Evolutionary conservation across 1,284 basidiomycete species (phyloP).

Genomic region (Coniophora puteana): DNA sequence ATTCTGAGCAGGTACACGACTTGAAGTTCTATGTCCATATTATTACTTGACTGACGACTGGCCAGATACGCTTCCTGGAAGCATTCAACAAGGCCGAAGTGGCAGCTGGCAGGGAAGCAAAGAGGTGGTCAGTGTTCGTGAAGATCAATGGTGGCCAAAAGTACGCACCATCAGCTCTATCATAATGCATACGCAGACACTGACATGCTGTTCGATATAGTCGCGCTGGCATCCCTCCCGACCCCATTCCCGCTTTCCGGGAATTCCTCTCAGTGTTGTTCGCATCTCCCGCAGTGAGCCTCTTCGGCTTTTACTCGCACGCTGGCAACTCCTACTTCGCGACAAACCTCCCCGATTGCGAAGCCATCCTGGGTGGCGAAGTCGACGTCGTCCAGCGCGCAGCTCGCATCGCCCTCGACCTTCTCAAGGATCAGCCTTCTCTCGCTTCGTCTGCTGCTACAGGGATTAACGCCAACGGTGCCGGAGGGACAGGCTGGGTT

Average conservation of each 20-base stretch:
- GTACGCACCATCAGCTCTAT: constrained; percentile 41
- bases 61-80: constrained; percentile 62
- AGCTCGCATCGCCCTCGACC: constrained; percentile 52
- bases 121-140: constrained; percentile 73
- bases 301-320: constrained; percentile 86
- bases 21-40: too few relatives aligned
- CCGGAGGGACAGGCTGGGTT: too few relatives aligned
- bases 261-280: constrained; percentile 51
- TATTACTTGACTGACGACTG: too few relatives aligned
- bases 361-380: constrained; percentile 67
- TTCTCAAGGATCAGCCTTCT: constrained; percentile 40
- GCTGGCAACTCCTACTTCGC: constrained; percentile 77
- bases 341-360: constrained; percentile 58
- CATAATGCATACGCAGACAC: constrained; percentile 3
- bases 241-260: constrained; percentile 53
- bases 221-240: constrained; percentile 73
- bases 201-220: constrained; percentile 43
- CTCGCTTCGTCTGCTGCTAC: too few relatives aligned
- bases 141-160: constrained; percentile 79
- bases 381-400: constrained; percentile 68
- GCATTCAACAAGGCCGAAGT: constrained; percentile 43
- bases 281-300: constrained; percentile 48
- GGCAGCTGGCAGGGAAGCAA: constrained; percentile 33
- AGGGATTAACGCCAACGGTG: too few relatives aligned
- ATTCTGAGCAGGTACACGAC: constrained; percentile 70